phyloP scores from a whole-genome alignment of 495 filamentous ascomycete genomes.

The Penicillium turbatum region DNA sequence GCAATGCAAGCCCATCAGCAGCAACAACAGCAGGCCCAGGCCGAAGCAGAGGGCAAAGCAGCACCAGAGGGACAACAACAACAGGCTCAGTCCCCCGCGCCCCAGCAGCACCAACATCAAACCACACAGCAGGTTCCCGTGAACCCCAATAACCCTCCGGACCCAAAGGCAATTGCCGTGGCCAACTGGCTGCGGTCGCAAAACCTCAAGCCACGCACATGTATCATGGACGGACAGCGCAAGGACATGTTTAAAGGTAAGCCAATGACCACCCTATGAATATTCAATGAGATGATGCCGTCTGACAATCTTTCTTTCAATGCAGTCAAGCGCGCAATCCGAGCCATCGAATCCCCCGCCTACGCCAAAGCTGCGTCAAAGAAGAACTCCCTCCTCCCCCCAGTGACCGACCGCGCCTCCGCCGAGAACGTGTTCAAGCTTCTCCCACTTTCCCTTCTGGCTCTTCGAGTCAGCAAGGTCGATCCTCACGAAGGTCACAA shows the following conservation, averaged over 20 bases:
- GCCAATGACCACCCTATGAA: background rate
- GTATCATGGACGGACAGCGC: slow-evolving; percentile 90
- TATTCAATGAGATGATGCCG: background rate
- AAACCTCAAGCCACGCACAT: slow-evolving; percentile 83
- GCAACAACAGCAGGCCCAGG: slow-evolving; percentile 40
- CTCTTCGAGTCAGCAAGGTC: slow-evolving; percentile 81
- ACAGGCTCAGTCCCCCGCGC: slow-evolving; percentile 34
- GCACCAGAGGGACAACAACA: slow-evolving; percentile 40
- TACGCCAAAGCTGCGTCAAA: slow-evolving; percentile 75
- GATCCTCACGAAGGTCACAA: slow-evolving; percentile 70
- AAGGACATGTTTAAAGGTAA: slow-evolving; percentile 97
- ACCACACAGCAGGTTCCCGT: slow-evolving; percentile 49
- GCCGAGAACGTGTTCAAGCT: slow-evolving; percentile 94
- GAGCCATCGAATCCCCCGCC: slow-evolving; percentile 82
- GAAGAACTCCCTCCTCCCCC: slow-evolving; percentile 86
- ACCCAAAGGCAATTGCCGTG: slow-evolving; percentile 82
- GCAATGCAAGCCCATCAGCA: slow-evolving; percentile 49
- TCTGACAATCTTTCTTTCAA: slow-evolving; percentile 2
- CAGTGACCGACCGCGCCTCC: slow-evolving; percentile 77
- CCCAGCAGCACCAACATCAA: slow-evolving; percentile 33
- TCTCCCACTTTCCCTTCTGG: slow-evolving; percentile 90
- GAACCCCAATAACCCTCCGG: slow-evolving; percentile 67
- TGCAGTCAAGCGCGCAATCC: slow-evolving; percentile 92
- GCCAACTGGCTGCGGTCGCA: slow-evolving; percentile 85
- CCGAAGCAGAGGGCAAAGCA: slow-evolving; percentile 34